Percentiles rank a stretch among this genome's conserved stretches.
Evolutionary conservation across 345 rosid genomes (phyloP).

Genomic region (Citrus medica): DNA sequence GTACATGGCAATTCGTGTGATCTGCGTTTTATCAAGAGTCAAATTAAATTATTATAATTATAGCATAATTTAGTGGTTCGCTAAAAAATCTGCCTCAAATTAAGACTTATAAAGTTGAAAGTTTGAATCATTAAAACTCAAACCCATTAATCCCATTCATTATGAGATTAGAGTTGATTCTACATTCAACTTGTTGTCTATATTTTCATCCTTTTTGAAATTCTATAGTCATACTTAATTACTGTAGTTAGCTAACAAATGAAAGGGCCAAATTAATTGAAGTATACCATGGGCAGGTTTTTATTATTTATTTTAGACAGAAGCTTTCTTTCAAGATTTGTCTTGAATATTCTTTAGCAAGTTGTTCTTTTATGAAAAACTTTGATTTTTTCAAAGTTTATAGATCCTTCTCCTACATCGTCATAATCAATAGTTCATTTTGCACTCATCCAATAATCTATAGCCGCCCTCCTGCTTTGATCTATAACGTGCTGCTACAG

Average conservation of each 20-base stretch:
- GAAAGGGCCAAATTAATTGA: neutral
- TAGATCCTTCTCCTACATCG: neutral
- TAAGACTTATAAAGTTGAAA: no score
- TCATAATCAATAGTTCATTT: neutral
- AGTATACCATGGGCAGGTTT: neutral
- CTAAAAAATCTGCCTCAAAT: no score
- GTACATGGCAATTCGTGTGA: no score
- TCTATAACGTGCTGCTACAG: constrained; percentile 3
- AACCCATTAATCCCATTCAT: neutral
- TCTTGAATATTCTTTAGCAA: neutral
- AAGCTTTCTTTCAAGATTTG: neutral
- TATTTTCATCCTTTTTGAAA: neutral
- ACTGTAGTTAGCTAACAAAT: neutral
- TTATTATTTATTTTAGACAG: neutral
- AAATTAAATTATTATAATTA: no score
- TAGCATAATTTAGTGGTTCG: no score
- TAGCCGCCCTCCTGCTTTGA: neutral
- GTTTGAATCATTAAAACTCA: no score
- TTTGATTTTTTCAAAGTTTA: neutral
- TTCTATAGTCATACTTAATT: neutral
- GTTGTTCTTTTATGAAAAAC: neutral
- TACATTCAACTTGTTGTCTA: neutral
- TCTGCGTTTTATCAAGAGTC: no score
- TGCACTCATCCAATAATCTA: neutral
- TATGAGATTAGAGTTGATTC: neutral